Conservation (phyloP, 192 early-diverging fungal genomes). For the Coemansia sp. region DNA sequence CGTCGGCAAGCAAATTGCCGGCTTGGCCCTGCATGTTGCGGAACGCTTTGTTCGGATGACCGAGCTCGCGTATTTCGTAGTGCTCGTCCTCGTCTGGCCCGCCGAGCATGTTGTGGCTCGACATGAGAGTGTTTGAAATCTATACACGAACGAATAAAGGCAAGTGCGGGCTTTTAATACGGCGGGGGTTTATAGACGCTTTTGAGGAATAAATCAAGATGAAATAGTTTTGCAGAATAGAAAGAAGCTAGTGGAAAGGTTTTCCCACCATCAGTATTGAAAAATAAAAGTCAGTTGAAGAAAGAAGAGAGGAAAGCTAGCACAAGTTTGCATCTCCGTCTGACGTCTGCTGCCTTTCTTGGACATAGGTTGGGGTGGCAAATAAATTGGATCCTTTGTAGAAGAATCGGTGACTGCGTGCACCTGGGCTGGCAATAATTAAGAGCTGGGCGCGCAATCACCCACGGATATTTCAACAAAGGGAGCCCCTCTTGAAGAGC, state of each 20-base stretch:
- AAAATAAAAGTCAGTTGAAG: background rate
- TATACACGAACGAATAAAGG: background rate
- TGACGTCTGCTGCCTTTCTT: background rate
- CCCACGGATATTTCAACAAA: conserved; percentile 7
- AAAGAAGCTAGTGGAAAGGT: background rate
- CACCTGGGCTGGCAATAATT: background rate
- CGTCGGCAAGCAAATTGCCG: background rate
- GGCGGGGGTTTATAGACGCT: background rate
- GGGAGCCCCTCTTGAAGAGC: no score
- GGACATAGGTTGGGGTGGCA: background rate
- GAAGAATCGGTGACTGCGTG: conserved; percentile 1
- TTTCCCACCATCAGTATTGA: background rate
- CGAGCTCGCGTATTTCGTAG: conserved; percentile 42
- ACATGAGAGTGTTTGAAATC: conserved; percentile 18
- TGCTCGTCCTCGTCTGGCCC: conserved; percentile 53
- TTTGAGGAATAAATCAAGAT: background rate
- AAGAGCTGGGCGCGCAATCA: background rate
- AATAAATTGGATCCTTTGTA: background rate
- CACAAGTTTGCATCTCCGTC: background rate
- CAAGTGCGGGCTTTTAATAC: background rate
- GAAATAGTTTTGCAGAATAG: background rate
- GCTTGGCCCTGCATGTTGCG: conserved; percentile 12
- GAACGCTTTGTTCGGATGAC: conserved; percentile 47
- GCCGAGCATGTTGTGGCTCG: conserved; percentile 17
- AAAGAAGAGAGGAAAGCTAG: background rate